A percentile compares a stretch with the other conserved stretches of the same genome.
These are phyloP conservation scores for Noccaea caerulescens DNA, from an alignment of 345 rosid species.

Conservation along the genomic window DNA sequence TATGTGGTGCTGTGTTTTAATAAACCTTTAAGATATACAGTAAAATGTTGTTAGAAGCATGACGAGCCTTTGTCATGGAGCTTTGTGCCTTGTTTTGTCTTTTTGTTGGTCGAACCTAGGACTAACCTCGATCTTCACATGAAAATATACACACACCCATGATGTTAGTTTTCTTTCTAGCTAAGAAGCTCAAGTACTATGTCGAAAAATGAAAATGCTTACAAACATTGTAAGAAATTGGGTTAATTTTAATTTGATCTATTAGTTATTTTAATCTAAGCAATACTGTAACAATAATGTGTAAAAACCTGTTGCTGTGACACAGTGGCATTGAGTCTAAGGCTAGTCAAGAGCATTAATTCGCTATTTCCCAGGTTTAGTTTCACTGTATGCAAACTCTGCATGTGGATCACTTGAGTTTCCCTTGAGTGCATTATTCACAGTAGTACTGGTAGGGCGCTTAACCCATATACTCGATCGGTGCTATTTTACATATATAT, in stretches of 20 bases:
- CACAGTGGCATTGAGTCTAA: neutral
- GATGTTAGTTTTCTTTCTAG: conserved; percentile 26
- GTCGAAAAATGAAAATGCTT: conserved; percentile 5
- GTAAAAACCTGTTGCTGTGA: neutral
- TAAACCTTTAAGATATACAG: conserved; percentile 13
- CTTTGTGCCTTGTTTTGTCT: conserved; percentile 32
- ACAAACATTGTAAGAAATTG: neutral
- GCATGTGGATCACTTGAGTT: neutral
- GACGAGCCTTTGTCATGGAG: conserved; percentile 35
- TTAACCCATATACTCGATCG: no score
- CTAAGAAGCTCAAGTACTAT: neutral
- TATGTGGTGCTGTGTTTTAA: neutral
- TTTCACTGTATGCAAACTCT: conserved; percentile 9
- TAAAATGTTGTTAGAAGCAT: conserved; percentile 19
- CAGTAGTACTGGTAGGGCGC: no score
- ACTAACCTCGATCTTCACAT: conserved; percentile 42
- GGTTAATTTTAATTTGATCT: neutral
- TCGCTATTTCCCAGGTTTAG: neutral
- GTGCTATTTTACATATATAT: no score
- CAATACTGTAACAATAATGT: neutral
- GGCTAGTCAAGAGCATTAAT: neutral
- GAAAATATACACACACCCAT: conserved; percentile 23
- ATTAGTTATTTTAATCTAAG: neutral
- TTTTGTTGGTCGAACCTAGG: conserved; percentile 38
- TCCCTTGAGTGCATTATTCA: neutral